These are phyloP conservation scores for Daldinia caldariorum DNA, from an alignment of 495 filamentous ascomycete genomes.

Conservation along the genomic window DNA sequence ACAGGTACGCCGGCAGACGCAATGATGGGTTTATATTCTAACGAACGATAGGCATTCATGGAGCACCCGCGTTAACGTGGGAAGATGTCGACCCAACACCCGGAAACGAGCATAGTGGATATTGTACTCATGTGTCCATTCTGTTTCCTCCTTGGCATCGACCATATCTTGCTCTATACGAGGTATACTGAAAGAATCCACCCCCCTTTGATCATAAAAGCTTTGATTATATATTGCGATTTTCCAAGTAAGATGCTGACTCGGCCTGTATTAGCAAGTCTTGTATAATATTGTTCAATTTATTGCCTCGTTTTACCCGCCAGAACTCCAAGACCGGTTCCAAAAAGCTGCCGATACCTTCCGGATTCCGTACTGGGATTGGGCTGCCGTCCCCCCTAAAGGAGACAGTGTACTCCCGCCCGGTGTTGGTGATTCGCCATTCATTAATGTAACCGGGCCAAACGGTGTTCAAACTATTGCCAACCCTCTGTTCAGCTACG, in stretches of 20 bases:
- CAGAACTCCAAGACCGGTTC: slow-evolving; percentile 56
- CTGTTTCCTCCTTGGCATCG: slow-evolving; percentile 79
- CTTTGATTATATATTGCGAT: background rate
- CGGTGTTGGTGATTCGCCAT: slow-evolving; percentile 56
- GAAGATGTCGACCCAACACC: slow-evolving; percentile 61
- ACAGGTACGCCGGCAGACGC: slow-evolving; percentile 54
- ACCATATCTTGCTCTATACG: slow-evolving; percentile 72
- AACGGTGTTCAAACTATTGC: slow-evolving; percentile 62
- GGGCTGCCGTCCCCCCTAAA: slow-evolving; percentile 63
- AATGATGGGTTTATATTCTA: slow-evolving; percentile 25
- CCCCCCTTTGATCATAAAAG: background rate
- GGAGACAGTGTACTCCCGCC: slow-evolving; percentile 59
- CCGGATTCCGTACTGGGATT: slow-evolving; percentile 75
- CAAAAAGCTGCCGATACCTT: slow-evolving; percentile 63
- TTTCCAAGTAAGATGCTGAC: slow-evolving; percentile 13
- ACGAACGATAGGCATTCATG: slow-evolving; percentile 67
- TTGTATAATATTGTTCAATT: slow-evolving; percentile 60
- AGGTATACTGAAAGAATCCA: slow-evolving; percentile 57
- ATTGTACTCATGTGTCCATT: slow-evolving; percentile 72
- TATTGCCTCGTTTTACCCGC: slow-evolving; percentile 65
- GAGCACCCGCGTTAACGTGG: slow-evolving; percentile 67
- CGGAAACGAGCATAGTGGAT: slow-evolving; percentile 62
- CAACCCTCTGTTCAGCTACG: slow-evolving; percentile 71
- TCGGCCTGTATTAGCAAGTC: slow-evolving; percentile 59
- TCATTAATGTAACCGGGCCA: slow-evolving; percentile 62